These are phyloP conservation scores for Sergeia podlipaevii DNA, from an alignment of 208 protist species.

Conservation along the genomic window DNA sequence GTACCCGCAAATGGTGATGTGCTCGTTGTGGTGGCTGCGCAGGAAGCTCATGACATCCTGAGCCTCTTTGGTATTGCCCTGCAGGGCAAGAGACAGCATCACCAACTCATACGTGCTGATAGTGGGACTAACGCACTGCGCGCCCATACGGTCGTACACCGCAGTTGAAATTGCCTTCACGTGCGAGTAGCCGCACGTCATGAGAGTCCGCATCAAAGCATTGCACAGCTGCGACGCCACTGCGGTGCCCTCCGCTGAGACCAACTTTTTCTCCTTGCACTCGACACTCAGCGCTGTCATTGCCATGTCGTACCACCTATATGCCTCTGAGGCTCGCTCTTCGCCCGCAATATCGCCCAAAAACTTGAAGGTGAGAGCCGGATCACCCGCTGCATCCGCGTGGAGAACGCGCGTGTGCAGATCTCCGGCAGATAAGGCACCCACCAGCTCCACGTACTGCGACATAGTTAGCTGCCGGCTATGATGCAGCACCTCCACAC, in stretches of 20 bases:
- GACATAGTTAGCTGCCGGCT: conserved; percentile 22
- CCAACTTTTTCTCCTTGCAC: background rate
- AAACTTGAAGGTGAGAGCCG: conserved; percentile 72
- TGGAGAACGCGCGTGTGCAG: conserved; percentile 50
- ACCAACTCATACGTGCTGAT: conserved; percentile 78
- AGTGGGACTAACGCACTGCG: conserved; percentile 60
- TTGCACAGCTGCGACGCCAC: conserved; percentile 68
- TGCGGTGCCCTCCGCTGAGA: conserved; percentile 19
- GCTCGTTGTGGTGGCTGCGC: conserved; percentile 49
- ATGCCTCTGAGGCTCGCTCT: conserved; percentile 73
- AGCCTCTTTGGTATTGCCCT: conserved; percentile 72
- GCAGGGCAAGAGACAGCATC: conserved; percentile 58
- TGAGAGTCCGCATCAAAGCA: conserved; percentile 64
- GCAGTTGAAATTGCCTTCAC: conserved; percentile 56
- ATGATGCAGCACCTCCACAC: conserved; percentile 55
- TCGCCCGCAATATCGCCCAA: conserved; percentile 66
- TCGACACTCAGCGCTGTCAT: conserved; percentile 25
- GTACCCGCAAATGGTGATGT: conserved; percentile 55
- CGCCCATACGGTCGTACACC: conserved; percentile 83
- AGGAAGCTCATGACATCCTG: conserved; percentile 75
- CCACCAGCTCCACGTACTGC: conserved; percentile 56
- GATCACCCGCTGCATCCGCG: conserved; percentile 67
- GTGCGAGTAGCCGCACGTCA: conserved; percentile 76
- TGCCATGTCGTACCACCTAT: conserved; percentile 71
- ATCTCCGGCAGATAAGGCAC: conserved; percentile 34